A percentile compares a stretch with the other conserved stretches of the same genome.
Evolutionary conservation across 805 yeast genomes (phyloP).

Genomic region (Zygoascus bituminiphila): DNA sequence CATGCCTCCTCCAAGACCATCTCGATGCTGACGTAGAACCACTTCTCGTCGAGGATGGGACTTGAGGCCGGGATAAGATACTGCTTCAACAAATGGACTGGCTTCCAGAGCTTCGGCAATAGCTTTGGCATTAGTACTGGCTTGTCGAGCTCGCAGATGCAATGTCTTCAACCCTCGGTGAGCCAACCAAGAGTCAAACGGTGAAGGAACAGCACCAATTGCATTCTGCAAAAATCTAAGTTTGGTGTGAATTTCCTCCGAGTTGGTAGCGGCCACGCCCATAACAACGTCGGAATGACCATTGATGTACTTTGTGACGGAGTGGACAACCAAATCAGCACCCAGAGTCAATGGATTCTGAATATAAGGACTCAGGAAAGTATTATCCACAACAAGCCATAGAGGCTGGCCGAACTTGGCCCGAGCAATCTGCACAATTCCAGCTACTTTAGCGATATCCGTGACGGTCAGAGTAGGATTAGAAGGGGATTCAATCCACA

Average conservation of each 20-base stretch:
- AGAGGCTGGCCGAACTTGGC: constrained; percentile 38
- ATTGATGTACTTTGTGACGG: constrained; percentile 89
- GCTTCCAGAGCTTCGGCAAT: constrained; percentile 55
- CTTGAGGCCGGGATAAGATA: constrained; percentile 78
- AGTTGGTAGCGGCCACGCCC: constrained; percentile 72
- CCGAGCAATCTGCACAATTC: constrained; percentile 42
- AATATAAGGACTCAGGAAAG: constrained; percentile 79
- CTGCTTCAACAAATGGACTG: constrained; percentile 46
- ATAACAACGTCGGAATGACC: constrained; percentile 90
- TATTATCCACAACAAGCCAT: constrained; percentile 73
- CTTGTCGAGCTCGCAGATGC: constrained; percentile 69
- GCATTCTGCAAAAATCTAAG: constrained; percentile 79
- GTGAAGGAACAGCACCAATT: constrained; percentile 81
- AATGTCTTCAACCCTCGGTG: constrained; percentile 86
- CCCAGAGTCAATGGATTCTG: constrained; percentile 78
- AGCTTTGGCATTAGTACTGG: constrained; percentile 54
- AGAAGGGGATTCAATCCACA: constrained; percentile 85
- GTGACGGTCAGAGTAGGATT: constrained; percentile 80
- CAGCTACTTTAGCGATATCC: constrained; percentile 57
- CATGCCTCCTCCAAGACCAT: constrained; percentile 87
- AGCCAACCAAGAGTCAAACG: constrained; percentile 88
- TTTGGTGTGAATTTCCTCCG: constrained; percentile 49
- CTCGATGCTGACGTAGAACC: constrained; percentile 69
- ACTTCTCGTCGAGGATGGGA: constrained; percentile 55
- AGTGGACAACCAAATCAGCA: constrained; percentile 84